Evolutionary conservation across 2,329 filamentous ascomycete species (phyloP).

Genomic region (Phialocephala sp.): DNA sequence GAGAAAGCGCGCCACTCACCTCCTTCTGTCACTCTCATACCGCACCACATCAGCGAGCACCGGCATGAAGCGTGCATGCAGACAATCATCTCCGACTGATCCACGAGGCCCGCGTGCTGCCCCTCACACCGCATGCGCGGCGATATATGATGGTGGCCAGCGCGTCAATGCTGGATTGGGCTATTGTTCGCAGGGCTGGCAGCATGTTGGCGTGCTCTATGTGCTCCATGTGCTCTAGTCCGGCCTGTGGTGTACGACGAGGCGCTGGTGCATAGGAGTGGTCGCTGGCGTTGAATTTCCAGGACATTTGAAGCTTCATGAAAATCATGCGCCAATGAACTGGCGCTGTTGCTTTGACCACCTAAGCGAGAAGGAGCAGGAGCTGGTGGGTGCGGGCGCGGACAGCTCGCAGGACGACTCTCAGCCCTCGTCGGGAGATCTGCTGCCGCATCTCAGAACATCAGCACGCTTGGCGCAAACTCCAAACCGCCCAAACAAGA

Average conservation of each 20-base stretch:
- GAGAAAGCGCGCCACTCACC: slow-evolving; percentile 10
- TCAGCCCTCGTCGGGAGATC: slow-evolving; percentile 31
- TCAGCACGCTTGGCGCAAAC: slow-evolving; percentile 23
- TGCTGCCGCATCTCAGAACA: slow-evolving; percentile 25
- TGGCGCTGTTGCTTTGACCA: not conserved
- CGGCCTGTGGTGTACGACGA: slow-evolving; percentile 3
- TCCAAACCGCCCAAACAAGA: slow-evolving; percentile 13
- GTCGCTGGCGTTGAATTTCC: slow-evolving; percentile 8
- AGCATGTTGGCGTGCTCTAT: not conserved
- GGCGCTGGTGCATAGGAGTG: not conserved
- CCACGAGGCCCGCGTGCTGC: slow-evolving; percentile 16
- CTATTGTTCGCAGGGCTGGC: not conserved
- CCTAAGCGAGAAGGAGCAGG: slow-evolving; percentile 10
- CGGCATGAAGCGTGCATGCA: slow-evolving; percentile 15
- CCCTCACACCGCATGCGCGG: slow-evolving; percentile 5
- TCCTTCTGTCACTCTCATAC: not conserved
- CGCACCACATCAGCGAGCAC: slow-evolving; percentile 7
- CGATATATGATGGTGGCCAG: slow-evolving; percentile 12
- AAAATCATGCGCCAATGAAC: slow-evolving; percentile 23
- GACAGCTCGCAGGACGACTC: no score
- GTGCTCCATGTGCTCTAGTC: not conserved
- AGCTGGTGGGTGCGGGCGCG: no score
- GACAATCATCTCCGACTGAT: slow-evolving; percentile 30
- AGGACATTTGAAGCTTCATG: slow-evolving; percentile 21
- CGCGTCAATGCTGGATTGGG: slow-evolving; percentile 2